Base-by-base conservation (phyloP, 2,329 filamentous ascomycete genomes). In the Botrytis byssoidea region DNA sequence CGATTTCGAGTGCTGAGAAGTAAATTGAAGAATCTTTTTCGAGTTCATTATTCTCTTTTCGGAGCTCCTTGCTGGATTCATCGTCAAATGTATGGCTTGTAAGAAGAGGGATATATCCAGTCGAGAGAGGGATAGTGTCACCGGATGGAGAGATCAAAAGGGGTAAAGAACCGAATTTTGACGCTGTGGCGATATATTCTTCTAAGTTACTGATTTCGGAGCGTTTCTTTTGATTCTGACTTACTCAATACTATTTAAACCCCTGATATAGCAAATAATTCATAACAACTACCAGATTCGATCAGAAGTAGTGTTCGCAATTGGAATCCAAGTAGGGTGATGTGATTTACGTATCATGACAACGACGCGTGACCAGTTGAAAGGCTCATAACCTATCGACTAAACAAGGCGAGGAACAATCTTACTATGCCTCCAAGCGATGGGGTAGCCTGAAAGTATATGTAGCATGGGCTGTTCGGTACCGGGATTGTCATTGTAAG, bases 41-140 rank as follows among this genome's bases (percentile, higher is more conserved):
- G n/a, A 29, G 3, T 8, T 55, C n/a, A 8, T 1, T 18, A 16
- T 29, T 29, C n/a, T 29, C 25, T 29, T 55, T 29, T 29, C 25
- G 51, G 3, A 0, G 3, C 3, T 51, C 10, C 1, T n/a, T n/a
- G 14, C 4, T 51, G 1, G 25, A n/a, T 14, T 51, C 12, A 0
- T 51, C 10, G 1, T 51, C 25, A 0, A 51, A 51, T 51, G 4
- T 51, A 6, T 51, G 0, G 48, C 6, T 14, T n/a, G 48, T 29
- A 3, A 55, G 51, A 3, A 55, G 51, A 18, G 51, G n/a, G 7
- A 55, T 29, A 16, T 16, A 55, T 55, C 51, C 51, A 8, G 6
- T 55, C 1, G 25, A 55, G n/a, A 55, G 25, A 29, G n/a, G n/a
- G 2, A 55, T 55, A 2, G 14, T 55, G 0, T 55, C 25, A 55